Percentiles rank a stretch among this genome's conserved stretches.
phyloP scores from a whole-genome alignment of 2,329 filamentous ascomycete species.

The Myriangium duriaei region DNA sequence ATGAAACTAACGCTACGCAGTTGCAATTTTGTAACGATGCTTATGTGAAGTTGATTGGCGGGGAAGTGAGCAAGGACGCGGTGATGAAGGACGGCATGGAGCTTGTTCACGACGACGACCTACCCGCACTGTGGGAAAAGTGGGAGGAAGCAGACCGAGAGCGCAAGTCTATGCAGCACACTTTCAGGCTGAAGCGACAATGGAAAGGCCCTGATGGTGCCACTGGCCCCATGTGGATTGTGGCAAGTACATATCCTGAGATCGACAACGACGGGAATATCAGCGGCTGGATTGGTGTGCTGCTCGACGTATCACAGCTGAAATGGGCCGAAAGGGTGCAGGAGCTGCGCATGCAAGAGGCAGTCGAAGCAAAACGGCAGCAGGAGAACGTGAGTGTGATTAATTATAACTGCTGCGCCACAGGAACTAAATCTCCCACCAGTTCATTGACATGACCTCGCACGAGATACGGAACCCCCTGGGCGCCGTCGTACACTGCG shows the following conservation, averaged over 20 bases:
- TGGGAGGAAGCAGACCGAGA: no score
- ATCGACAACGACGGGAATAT: constrained; percentile 22
- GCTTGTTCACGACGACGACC: constrained; percentile 15
- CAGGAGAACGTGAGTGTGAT: constrained; percentile 6
- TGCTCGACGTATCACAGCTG: constrained; percentile 33
- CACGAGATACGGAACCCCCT: constrained; percentile 25
- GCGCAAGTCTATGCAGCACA: constrained; percentile 31
- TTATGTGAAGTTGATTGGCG: constrained; percentile 38
- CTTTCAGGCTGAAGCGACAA: constrained; percentile 24
- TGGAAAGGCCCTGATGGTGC: constrained; percentile 15
- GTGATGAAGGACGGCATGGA: constrained; percentile 9
- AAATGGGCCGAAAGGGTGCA: constrained; percentile 32
- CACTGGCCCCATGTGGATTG: constrained; percentile 14
- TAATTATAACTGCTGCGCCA: no score
- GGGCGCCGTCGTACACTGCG: constrained; percentile 10
- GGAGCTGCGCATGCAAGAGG: constrained; percentile 20
- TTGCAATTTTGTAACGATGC: constrained; percentile 32
- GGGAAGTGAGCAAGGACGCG: constrained; percentile 12
- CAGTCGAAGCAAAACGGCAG: constrained; percentile 12
- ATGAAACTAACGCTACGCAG: constrained; percentile 15
- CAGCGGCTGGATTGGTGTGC: constrained; percentile 29
- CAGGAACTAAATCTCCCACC: no score
- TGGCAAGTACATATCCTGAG: constrained; percentile 14
- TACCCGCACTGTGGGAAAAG: not conserved
- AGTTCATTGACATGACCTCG: constrained; percentile 29